A percentile compares a stretch with the other conserved stretches of the same genome.
These are phyloP conservation scores for Scleroderma bovista DNA, from an alignment of 768 basidiomycete genomes.

Conservation along the genomic window DNA sequence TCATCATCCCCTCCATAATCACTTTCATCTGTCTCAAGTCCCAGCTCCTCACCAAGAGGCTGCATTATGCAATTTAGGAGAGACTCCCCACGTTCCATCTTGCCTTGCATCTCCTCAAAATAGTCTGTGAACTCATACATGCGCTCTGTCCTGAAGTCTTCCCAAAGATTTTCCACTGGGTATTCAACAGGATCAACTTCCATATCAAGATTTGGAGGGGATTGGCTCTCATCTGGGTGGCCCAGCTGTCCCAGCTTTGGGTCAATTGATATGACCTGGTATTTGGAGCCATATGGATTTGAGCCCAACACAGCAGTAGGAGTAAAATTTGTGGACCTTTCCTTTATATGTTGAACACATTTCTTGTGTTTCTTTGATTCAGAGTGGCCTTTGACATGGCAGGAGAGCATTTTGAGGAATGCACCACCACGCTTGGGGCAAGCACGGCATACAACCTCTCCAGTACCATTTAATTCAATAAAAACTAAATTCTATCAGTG, in stretches of 20 bases:
- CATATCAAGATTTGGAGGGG: not conserved
- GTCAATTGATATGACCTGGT: too few relatives aligned
- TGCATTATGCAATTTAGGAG: constrained; percentile 1
- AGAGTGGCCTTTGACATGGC: not conserved
- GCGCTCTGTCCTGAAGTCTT: not conserved
- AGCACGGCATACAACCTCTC: not conserved
- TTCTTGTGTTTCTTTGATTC: not conserved
- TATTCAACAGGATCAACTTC: not conserved
- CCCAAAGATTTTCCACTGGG: constrained; percentile 1
- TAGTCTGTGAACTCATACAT: constrained; percentile 6
- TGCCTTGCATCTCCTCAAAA: constrained; percentile 8
- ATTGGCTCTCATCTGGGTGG: too few relatives aligned
- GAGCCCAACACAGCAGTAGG: not conserved
- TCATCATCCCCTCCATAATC: not conserved
- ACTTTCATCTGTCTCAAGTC: not conserved
- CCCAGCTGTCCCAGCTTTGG: too few relatives aligned
- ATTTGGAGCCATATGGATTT: not conserved
- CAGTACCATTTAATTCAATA: not conserved
- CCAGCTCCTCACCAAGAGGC: constrained; percentile 6
- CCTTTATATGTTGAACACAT: not conserved
- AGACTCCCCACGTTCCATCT: not conserved
- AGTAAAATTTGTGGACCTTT: not conserved
- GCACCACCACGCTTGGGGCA: not conserved
- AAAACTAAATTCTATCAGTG: too few relatives aligned
- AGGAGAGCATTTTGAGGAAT: not conserved